Base-by-base conservation (phyloP, 1,284 basidiomycete genomes). In the Cryptococcus neoformans region DNA sequence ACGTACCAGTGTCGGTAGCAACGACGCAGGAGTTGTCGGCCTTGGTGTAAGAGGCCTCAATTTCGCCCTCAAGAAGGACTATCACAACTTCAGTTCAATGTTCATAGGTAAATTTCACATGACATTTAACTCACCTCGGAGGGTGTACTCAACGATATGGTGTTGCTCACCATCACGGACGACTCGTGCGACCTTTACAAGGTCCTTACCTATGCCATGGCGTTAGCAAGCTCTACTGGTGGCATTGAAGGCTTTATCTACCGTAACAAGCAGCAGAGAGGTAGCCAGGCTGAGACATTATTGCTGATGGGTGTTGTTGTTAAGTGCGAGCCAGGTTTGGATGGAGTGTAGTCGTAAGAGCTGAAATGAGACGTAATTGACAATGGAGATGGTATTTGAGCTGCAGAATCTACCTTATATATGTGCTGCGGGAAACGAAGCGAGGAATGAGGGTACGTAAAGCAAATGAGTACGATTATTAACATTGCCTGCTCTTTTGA, bases 21-120 rank as follows among this genome's bases (percentile, higher is more conserved):
- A 94, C 89, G 6, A 94, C 84, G 9, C 87, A 84, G 3, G 83
- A 83, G 78, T 95, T 95, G 71, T 93, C 88, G 1, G 88, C 89
- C 66, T 90, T 62, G 5, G 88, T 93, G 73, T 87, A 93, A 65
- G 87, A 89, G 1, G 79, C 79, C 17, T 83, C 84, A 65, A 93
- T 86, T 50, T 86, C 83, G 6, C 92, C 92, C 75, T 94, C 90
- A 11, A 95, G 77, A 48, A 94, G 79, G 3, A 85, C 83, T 36
- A 82, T 1, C 11, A 9, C 21, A 0, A 14, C 2, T 8, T 42
- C 37, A 40, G 34, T 28, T 59, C 50, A 60, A 55, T 45, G 41
- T 10, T 5, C 28, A 16, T 14, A 14, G 34, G 17, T 11, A 35
- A 37, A 16, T 16, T 2, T 5, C 14, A 17, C 21, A 34, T 36